Evolutionary conservation across 2,329 filamentous ascomycete genomes (phyloP).

Genomic region (Sporothrix schenckii): DNA sequence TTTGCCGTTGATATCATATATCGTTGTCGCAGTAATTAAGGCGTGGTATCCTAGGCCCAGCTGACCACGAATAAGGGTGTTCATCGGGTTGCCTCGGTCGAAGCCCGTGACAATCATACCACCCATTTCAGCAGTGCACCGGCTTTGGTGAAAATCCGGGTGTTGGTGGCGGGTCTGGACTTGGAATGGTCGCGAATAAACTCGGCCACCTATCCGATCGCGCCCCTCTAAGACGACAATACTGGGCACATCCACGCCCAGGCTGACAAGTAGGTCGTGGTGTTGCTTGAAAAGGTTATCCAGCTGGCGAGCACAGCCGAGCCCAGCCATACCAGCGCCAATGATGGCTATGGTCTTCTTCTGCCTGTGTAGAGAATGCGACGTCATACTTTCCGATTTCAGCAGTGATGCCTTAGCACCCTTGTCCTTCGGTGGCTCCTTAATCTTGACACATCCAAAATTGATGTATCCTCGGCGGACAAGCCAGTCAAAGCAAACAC

Average conservation of each 20-base stretch:
- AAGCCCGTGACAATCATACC: conserved; percentile 99
- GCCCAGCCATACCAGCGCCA: conserved; percentile 89
- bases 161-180: conserved; percentile 51
- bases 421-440: conserved; percentile 43
- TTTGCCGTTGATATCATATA: conserved; percentile 82
- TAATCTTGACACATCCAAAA: conserved; percentile 77
- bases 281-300: conserved; percentile 85
- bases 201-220: conserved; percentile 82
- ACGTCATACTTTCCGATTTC: not conserved
- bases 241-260: conserved; percentile 69
- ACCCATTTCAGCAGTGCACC: conserved; percentile 91
- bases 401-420: conserved; percentile 9
- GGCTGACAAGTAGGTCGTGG: conserved; percentile 64
- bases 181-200: conserved; percentile 77
- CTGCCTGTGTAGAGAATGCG: conserved; percentile 37
- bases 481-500: conserved; percentile 90
- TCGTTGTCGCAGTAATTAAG: conserved; percentile 70
- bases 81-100: conserved; percentile 90
- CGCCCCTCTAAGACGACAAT: conserved; percentile 86
- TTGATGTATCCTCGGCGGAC: conserved; percentile 92
- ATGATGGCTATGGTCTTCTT: conserved; percentile 81
- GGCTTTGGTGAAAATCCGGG: conserved; percentile 42
- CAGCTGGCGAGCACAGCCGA: conserved; percentile 89
- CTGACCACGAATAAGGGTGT: conserved; percentile 87
- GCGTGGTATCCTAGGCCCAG: conserved; percentile 83